phyloP scores from a whole-genome alignment of 257 asterid genomes.

The Voacanga thouarsii region DNA sequence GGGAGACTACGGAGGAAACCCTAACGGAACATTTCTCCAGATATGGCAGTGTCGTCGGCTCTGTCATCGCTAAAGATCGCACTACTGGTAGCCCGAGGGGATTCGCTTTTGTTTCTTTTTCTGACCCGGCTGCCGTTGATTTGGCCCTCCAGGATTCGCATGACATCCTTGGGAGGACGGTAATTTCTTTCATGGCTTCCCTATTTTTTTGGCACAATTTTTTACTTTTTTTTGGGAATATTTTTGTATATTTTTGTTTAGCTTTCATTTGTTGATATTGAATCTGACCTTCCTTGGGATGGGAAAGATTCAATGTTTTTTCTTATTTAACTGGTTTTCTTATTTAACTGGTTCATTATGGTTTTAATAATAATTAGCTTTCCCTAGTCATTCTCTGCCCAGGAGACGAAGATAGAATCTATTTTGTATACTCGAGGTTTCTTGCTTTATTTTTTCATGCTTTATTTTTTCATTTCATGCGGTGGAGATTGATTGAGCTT shows the following conservation, averaged over 20 bases:
- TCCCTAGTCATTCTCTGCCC: too few relatives aligned
- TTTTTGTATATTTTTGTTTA: slow-evolving; percentile 6
- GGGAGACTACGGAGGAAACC: slow-evolving; percentile 72
- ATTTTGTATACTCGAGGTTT: too few relatives aligned
- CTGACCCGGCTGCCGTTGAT: slow-evolving; percentile 62
- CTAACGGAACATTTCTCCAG: slow-evolving; percentile 56
- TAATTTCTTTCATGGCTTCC: slow-evolving; percentile 24
- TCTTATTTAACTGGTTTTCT: too few relatives aligned
- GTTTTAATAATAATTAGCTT: too few relatives aligned
- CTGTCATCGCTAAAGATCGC: slow-evolving; percentile 61
- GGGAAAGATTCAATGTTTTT: not conserved
- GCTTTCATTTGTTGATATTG: not conserved
- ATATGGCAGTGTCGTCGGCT: slow-evolving; percentile 66
- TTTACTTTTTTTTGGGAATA: not conserved
- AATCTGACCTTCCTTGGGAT: not conserved
- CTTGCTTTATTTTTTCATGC: too few relatives aligned
- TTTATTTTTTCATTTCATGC: too few relatives aligned
- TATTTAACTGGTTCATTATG: too few relatives aligned
- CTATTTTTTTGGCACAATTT: not conserved
- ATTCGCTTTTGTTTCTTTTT: slow-evolving; percentile 75
- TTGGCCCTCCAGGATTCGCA: slow-evolving; percentile 70
- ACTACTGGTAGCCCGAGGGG: slow-evolving; percentile 68
- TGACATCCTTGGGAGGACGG: slow-evolving; percentile 74
- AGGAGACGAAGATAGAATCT: too few relatives aligned
- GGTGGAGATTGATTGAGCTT: not conserved